Conservation (phyloP, 148 eudicot species). For the Chenopodium quinoa region DNA sequence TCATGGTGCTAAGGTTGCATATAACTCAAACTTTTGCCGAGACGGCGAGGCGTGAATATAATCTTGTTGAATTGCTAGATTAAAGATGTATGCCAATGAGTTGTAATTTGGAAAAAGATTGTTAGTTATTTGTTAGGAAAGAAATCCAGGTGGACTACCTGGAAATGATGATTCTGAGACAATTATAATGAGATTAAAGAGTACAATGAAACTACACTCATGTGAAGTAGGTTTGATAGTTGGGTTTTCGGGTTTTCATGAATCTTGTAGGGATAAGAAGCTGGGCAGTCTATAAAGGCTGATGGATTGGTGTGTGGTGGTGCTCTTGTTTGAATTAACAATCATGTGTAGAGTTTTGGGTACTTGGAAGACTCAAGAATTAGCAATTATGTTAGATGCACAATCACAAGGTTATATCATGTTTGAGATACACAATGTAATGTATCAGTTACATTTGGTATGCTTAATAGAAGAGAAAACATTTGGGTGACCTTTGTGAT, state of each 20-base stretch:
- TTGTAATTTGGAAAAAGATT: not conserved
- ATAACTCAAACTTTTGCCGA: too few species aligned
- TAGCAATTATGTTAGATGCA: not conserved
- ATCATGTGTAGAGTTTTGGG: not conserved
- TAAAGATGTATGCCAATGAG: too few species aligned
- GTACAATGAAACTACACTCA: too few species aligned
- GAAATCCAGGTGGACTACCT: too few species aligned
- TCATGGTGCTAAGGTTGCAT: too few species aligned
- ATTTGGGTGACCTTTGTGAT: too few species aligned
- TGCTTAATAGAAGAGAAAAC: not conserved
- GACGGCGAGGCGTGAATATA: too few species aligned
- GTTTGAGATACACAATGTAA: not conserved
- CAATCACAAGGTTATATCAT: not conserved
- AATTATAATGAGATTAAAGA: too few species aligned
- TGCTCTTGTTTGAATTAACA: not conserved
- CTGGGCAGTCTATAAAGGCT: not conserved
- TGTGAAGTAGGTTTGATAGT: too few species aligned
- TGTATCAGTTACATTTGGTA: not conserved
- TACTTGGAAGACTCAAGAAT: not conserved
- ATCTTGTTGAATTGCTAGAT: too few species aligned
- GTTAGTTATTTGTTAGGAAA: too few species aligned
- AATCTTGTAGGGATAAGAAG: not conserved
- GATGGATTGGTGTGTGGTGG: not conserved
- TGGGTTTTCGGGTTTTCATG: not conserved
- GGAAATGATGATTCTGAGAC: too few species aligned